phyloP scores from a whole-genome alignment of 169 alveolate species.

The Cryptosporidium xiaoi region DNA sequence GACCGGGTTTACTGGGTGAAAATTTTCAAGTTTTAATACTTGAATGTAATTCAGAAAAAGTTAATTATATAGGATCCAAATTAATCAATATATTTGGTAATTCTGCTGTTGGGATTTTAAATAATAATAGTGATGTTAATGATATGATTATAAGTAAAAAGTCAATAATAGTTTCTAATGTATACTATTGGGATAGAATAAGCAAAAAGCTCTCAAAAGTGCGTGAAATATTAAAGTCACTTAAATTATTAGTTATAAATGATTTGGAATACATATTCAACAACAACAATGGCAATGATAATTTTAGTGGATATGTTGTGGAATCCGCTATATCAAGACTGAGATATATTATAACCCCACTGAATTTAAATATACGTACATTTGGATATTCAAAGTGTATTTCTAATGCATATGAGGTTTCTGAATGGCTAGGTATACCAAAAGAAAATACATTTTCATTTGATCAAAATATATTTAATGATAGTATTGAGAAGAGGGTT shows the following conservation, averaged over 20 bases:
- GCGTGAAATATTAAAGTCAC: slow-evolving; percentile 1
- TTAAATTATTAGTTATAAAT: slow-evolving; percentile 40
- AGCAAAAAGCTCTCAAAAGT: slow-evolving; percentile 29
- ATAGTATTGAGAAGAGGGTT: slow-evolving; percentile 15
- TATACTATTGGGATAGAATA: slow-evolving; percentile 57
- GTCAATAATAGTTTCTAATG: slow-evolving; percentile 25
- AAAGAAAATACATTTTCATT: slow-evolving; percentile 53
- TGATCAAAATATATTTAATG: slow-evolving; percentile 50
- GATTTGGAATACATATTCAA: slow-evolving; percentile 14
- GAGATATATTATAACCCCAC: slow-evolving; percentile 57
- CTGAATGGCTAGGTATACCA: slow-evolving; percentile 69
- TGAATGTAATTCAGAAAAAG: slow-evolving; percentile 32
- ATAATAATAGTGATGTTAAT: neutral
- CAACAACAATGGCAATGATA: neutral
- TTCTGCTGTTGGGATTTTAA: neutral
- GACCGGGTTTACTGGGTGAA: neutral
- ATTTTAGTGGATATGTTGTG: slow-evolving; percentile 6
- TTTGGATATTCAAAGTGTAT: slow-evolving; percentile 64
- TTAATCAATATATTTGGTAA: slow-evolving; percentile 31
- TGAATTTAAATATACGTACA: slow-evolving; percentile 29
- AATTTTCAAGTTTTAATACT: slow-evolving; percentile 31
- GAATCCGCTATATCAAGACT: slow-evolving; percentile 61
- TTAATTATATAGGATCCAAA: slow-evolving; percentile 5
- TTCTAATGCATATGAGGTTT: slow-evolving; percentile 64
- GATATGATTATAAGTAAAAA: neutral